A percentile compares a stretch with the other conserved stretches of the same genome.
Evolutionary conservation across 441 rosid genomes (phyloP).

Genomic region (Sinapis alba): DNA sequence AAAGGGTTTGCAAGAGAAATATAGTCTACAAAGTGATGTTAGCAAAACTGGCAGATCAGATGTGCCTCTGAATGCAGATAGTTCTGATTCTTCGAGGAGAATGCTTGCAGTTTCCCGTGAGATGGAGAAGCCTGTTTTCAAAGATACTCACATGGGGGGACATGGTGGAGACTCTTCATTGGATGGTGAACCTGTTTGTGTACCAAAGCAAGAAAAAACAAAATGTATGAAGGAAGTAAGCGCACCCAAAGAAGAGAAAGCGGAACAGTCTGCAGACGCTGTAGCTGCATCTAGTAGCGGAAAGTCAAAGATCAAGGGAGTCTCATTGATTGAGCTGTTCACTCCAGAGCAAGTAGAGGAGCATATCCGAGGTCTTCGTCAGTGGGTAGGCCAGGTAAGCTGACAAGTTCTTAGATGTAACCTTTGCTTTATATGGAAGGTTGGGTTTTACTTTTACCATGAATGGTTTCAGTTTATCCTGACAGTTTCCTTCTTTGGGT

Average conservation of each 20-base stretch:
- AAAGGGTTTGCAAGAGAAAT: conserved; percentile 48
- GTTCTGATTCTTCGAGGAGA: conserved; percentile 52
- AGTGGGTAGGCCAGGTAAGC: conserved; percentile 94
- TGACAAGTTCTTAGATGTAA: conserved; percentile 12
- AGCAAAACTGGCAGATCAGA: conserved; percentile 51
- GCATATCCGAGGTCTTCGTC: conserved; percentile 97
- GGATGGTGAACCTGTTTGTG: conserved; percentile 42
- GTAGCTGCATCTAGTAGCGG: conserved; percentile 65
- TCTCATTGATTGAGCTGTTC: conserved; percentile 88
- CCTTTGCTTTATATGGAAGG: conserved; percentile 16
- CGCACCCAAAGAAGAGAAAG: conserved; percentile 59
- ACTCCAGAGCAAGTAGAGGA: conserved; percentile 97
- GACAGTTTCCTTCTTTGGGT: conserved; percentile 44
- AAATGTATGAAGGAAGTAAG: conserved; percentile 57
- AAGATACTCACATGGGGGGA: conserved; percentile 49
- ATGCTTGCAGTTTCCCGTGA: conserved; percentile 41
- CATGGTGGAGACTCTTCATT: conserved; percentile 47
- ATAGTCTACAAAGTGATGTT: conserved; percentile 45
- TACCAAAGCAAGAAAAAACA: conserved; percentile 52
- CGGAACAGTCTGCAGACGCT: conserved; percentile 51
- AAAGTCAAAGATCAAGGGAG: conserved; percentile 61
- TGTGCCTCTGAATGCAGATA: conserved; percentile 59
- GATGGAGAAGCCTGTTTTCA: conserved; percentile 53
- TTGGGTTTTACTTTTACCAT: neutral
- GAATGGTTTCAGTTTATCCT: conserved; percentile 24